Base-by-base conservation (phyloP, 108 stramenopile genomes). In the Discostella pseudostelligera region DNA sequence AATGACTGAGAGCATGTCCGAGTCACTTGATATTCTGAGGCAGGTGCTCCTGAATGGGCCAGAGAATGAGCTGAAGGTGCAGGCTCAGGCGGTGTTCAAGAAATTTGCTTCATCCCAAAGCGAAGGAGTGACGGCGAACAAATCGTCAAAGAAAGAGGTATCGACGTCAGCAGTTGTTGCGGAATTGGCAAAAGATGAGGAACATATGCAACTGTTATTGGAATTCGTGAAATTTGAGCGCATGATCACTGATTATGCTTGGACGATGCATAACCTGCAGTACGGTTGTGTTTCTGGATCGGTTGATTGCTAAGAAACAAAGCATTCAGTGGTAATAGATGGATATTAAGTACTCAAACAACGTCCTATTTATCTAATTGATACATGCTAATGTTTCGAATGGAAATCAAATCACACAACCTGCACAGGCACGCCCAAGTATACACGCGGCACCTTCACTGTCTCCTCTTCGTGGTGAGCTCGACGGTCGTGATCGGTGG, bases 1-100 rank as follows among this genome's bases (percentile, higher is more conserved):
- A 4, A 69, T 80, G 62, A 74, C 80, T 12, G 84, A 85, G 61
- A 56, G 60, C 6, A 83, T 85, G 82, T 19, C 53, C 3, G 53
- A 79, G 39, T 79, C 80, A 11, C 65, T 85, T 66, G 58, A 75
- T 21, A 46, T 85, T 10, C 24, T 85, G 25, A 60, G 70, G 55
- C 64, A 76, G 39, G 58, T 75, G 4, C 44, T 83, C 19, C 72
- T 68, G 24, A 21, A 17, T 46, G 68, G 46, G 69, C 64, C 43
- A 40, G 39, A 43, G 26, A 47, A 46, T 55, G 8, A 14, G 13
- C 39, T 35, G 13, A 24, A 17, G 37, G 50, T 11, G 22, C 22
- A 65, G 22, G 50, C 32, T 11, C 36, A 54, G 19, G 39, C 40
- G 17, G 51, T 35, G 21, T 39, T 10, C 10, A 6, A 50, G 20